Evolutionary conservation across 2,329 filamentous ascomycete species (phyloP), one percentile per base, ranked within the genome.

Genomic region (Neonectria coccinea): DNA sequence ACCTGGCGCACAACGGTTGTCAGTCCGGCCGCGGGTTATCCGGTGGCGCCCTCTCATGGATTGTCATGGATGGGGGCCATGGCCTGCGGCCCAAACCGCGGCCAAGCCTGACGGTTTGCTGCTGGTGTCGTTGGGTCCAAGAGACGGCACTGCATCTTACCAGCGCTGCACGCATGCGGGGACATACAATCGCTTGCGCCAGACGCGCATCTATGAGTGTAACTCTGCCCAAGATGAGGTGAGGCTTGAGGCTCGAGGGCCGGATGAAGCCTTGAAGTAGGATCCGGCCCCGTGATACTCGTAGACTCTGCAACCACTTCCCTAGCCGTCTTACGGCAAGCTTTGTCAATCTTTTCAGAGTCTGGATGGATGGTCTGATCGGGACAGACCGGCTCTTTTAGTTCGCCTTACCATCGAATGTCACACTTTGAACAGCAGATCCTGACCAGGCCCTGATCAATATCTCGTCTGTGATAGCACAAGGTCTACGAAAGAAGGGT

Each of bases 21-120:
- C 54, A 58, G 59, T 59, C 60, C 47, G 64, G 70, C 45, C 66
- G 62, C 55, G 61, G 64, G 59, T 48, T 44, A 60, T 62, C 69
- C 67, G 69, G 60, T 56, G 59, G 51, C 56, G 54, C 52, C 60
- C 65, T 66, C 68, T 56, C 48, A 59, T 65, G 64, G 65, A 66
- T 54, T 62, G 52, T 18, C 39, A 61, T 39, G 14, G 14, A 42
- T 20, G 39, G 39, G 45, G 42, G 54, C 41, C 48, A 59, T 59
- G 25, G 36, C 55, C 65, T 73, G 70, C 68, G 68, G 66, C 71
- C 71, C 67, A 71, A 70, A 68, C 60, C 36, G 70, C 69, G 70
- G 51, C 71, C 71, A 71, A 18, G 57, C 10, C 44, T 67, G 62
- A 64, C 68, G 68, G 66, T 53, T 62, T 31, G 29, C 50, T 56